Evolutionary conservation across 2,329 filamentous ascomycete species (phyloP), one percentile per base, ranked within the genome.

Genomic region (Arthrobotrys sphaeroides): DNA sequence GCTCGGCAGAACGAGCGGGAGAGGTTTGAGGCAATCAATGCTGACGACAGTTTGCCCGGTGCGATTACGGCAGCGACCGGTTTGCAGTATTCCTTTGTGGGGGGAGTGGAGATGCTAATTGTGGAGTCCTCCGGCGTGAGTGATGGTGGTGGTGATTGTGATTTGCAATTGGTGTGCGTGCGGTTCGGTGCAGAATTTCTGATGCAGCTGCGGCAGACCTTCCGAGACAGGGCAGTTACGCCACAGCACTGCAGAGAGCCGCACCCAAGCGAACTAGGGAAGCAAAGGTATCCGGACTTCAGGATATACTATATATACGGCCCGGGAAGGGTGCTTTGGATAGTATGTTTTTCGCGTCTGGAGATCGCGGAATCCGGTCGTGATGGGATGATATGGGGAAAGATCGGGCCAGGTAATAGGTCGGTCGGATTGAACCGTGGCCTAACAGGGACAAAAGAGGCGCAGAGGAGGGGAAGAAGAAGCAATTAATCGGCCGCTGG

Each of bases 1-100:
- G 70, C 70, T 64, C 70, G 62, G 70, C 70, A 62, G 62, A 74
- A 74, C 70, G 62, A 74, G 70, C 70, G 62, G 70, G 70, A 74
- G 70, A 74, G 62, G 53, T 40, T 7, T 40, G n/a, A 18, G 47
- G 53, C 24, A 47, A 36, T 57, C 70, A 64, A 68, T 74, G 38
- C 22, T 16, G 62, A 18, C 55, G 55, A 64, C 70, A 74, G 70
- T 68, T 74, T 74, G 70, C 42, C 26, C 47, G 28, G 45, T 10
- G 22, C 40, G 43, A 53, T n/a, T 62, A 28, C 55, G 24, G 38
- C 57, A 31, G 20, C n/a, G 9, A 18, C 18, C 7, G 18, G 31
- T 16, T 33, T 33, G n/a, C 31, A 45, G 2, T 36, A 16, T 62
- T 70, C 62, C 18, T 61, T 28, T 28, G 33, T 40, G 18, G 10